Base-by-base conservation (phyloP, 164 flowering plant species). In the Vitis labrusca region DNA sequence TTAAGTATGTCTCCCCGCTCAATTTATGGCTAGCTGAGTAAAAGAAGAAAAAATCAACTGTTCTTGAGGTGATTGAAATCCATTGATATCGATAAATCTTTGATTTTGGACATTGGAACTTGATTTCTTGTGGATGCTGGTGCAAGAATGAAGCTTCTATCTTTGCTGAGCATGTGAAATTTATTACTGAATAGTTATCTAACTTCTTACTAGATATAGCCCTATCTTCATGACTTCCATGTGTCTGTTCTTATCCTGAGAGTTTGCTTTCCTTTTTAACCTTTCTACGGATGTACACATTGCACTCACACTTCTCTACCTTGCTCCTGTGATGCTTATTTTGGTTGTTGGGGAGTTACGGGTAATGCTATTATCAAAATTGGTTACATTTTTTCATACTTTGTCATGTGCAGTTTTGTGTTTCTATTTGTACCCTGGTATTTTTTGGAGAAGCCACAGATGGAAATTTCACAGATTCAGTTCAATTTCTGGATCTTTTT, bases 401-500 rank as follows among this genome's bases (percentile, higher is more conserved):
- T 64, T 79, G 8, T 51, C 29, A 5, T 71, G 3, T 86, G 92
- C 94, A 95, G 99, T 75, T 95, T 95, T 76, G 73, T 86, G 61
- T 95, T 95, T 80, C 87, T 95, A 56, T 92, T 87, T 80, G 83
- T 84, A 19, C 98, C 98, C 13, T 94, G 98, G 98, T 92, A 82
- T 62, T 73, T 91, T 50, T 77, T 94, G 83, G 98, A 94, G 92
- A 82, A 76, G 83, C 97, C 94, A 47, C 82, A 16, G 32, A 87
- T 92, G 88, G 90, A 91, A 81, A 83, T 88, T 71, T 78, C 95
- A 67, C 97, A 91, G 77, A 87, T 91, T 65, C 91, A 89, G 78
- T 92, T 94, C 86, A 94, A 94, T 75, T 88, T 91, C 73, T 92
- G 97, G 97, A 92, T 91, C 73, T 94, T 94, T 75, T 91, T 94